Percentiles rank a stretch among this genome's conserved stretches.
Evolutionary conservation across 2,329 filamentous ascomycete species (phyloP).

Genomic region (Colletotrichum gigasporum): DNA sequence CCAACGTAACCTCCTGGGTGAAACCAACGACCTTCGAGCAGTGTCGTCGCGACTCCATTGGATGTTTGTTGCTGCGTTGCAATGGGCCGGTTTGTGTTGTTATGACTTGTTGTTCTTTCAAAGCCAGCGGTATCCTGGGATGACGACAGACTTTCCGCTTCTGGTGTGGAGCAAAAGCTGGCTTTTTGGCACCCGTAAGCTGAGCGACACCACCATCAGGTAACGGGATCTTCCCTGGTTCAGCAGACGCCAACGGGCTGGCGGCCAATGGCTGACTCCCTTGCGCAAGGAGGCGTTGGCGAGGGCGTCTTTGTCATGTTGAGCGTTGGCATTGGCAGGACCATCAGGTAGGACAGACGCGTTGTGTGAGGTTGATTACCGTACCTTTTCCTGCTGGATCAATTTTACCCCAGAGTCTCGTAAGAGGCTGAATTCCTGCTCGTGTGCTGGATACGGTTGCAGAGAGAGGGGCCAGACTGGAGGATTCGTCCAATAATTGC

Average conservation of each 20-base stretch:
- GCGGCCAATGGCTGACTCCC: conserved; percentile 21
- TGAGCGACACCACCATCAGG: conserved; percentile 12
- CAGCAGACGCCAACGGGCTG: neutral
- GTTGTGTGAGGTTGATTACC: neutral
- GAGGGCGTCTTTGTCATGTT: conserved; percentile 21
- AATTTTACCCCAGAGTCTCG: conserved; percentile 8
- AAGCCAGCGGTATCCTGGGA: conserved; percentile 31
- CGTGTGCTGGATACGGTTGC: conserved; percentile 7
- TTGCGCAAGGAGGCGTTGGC: conserved; percentile 7
- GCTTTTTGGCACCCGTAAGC: conserved; percentile 15
- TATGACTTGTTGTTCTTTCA: conserved; percentile 10
- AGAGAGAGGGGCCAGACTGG: neutral
- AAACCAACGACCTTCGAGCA: neutral
- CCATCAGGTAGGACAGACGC: neutral
- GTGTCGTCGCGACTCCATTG: neutral
- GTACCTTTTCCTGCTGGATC: neutral
- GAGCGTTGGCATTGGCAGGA: neutral
- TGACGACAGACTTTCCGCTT: conserved; percentile 32
- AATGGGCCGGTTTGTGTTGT: conserved; percentile 4
- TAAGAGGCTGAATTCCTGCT: conserved; percentile 2
- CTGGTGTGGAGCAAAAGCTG: conserved; percentile 28
- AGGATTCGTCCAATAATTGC: conserved; percentile 3
- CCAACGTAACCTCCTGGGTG: neutral
- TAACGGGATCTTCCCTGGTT: conserved; percentile 24
- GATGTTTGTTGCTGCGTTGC: conserved; percentile 4